Evolutionary conservation across 176 grass and related monocot genomes (phyloP).

Genomic region (Guadua angustifolia): DNA sequence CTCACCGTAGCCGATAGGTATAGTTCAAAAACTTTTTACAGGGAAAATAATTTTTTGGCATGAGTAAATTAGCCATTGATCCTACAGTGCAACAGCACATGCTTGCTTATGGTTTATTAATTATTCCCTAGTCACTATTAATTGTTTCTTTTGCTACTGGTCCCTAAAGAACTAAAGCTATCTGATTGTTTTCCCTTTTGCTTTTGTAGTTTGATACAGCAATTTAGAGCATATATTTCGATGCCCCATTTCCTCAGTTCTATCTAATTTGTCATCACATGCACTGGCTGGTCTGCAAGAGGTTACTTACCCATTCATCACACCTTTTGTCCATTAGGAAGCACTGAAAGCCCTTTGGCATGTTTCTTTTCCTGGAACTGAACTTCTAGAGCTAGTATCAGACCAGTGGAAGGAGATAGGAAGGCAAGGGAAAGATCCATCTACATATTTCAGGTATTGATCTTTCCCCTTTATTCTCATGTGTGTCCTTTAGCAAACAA

Average conservation of each 20-base stretch:
- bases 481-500: neutral
- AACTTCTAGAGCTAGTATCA: constrained; percentile 70
- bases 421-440: constrained; percentile 88
- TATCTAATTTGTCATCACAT: constrained; percentile 13
- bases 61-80: constrained; percentile 24
- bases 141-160: constrained; percentile 5
- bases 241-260: constrained; percentile 4
- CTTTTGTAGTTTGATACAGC: neutral
- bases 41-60: neutral
- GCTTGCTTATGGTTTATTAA: constrained; percentile 3
- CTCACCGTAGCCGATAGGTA: neutral
- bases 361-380: constrained; percentile 66
- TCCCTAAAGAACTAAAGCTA: neutral
- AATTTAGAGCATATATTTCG: constrained; percentile 3
- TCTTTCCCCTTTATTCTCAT: neutral
- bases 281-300: neutral
- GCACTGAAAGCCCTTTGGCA: constrained; percentile 69
- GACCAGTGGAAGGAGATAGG: constrained; percentile 92
- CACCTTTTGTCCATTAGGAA: constrained; percentile 63
- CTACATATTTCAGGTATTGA: constrained; percentile 76
- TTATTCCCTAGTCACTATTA: neutral
- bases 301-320: constrained; percentile 29
- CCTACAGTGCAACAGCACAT: neutral
- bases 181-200: neutral
- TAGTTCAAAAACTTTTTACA: neutral